phyloP scores from a whole-genome alignment of 257 asterid genomes.

The Salvia hispanica region DNA sequence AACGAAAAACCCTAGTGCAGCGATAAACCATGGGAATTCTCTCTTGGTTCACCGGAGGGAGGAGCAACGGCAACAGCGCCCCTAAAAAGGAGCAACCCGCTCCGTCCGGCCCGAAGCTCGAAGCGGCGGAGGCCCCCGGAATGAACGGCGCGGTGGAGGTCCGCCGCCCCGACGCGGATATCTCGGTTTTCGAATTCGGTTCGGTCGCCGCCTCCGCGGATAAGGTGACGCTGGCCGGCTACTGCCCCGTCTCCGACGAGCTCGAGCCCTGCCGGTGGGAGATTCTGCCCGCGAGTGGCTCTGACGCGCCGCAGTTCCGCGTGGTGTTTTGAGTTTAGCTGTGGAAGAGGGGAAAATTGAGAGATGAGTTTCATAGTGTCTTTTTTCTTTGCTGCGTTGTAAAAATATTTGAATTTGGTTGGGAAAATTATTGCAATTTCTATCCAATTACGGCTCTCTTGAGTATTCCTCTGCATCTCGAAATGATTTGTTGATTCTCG shows the following conservation, averaged over 20 bases:
- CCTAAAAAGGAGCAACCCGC: conserved; percentile 31
- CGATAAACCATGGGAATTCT: conserved; percentile 51
- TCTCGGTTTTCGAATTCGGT: conserved; percentile 78
- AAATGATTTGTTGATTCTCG: too few relatives aligned
- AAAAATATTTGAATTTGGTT: not conserved
- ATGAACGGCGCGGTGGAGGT: conserved; percentile 90
- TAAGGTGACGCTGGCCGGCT: conserved; percentile 81
- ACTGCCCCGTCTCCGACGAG: conserved; percentile 81
- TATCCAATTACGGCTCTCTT: not conserved
- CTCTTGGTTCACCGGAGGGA: conserved; percentile 54
- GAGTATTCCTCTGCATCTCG: too few relatives aligned
- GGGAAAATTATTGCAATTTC: not conserved
- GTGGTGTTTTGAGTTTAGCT: conserved; percentile 57
- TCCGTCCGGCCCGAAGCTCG: conserved; percentile 40
- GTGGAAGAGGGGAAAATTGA: conserved; percentile 3
- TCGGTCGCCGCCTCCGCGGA: conserved; percentile 77
- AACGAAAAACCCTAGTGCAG: conserved; percentile 37
- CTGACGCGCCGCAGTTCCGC: conserved; percentile 86
- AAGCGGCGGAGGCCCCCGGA: conserved; percentile 50
- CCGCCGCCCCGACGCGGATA: conserved; percentile 47
- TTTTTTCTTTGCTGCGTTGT: conserved; percentile 6
- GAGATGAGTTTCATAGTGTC: not conserved
- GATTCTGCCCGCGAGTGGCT: conserved; percentile 70
- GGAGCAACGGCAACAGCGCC: not conserved
- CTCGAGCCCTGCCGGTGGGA: conserved; percentile 94